A percentile compares a stretch with the other conserved stretches of the same genome.
Evolutionary conservation across 2,329 filamentous ascomycete species (phyloP).

Genomic region (Daldinia eschscholtzii): DNA sequence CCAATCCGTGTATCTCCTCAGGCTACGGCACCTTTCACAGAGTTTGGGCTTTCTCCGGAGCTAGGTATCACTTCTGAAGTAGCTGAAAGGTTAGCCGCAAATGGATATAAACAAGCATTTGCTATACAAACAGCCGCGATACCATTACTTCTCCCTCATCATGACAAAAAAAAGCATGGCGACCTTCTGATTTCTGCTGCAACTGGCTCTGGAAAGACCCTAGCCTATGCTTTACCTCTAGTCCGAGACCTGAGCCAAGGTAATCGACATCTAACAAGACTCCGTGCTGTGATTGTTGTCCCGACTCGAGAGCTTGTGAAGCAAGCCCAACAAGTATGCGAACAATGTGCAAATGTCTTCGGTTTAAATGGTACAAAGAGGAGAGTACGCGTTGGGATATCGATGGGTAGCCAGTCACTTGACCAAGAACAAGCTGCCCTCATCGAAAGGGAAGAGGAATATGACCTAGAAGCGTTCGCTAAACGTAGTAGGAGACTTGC

Average conservation of each 20-base stretch:
- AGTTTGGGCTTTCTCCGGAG: constrained; percentile 56
- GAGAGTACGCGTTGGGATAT: constrained; percentile 80
- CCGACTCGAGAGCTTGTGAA: constrained; percentile 91
- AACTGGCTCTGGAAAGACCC: constrained; percentile 94
- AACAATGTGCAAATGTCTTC: constrained; percentile 76
- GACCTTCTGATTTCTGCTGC: constrained; percentile 93
- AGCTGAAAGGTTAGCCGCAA: constrained; percentile 72
- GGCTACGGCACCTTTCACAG: constrained; percentile 70
- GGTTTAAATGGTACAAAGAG: constrained; percentile 68
- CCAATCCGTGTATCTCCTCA: constrained; percentile 77
- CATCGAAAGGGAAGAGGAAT: constrained; percentile 62
- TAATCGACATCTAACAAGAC: constrained; percentile 66
- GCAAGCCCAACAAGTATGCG: constrained; percentile 84
- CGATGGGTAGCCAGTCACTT: constrained; percentile 84
- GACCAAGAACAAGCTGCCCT: constrained; percentile 68
- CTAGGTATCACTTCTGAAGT: constrained; percentile 73
- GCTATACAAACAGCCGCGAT: constrained; percentile 85
- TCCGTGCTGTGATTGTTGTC: constrained; percentile 86
- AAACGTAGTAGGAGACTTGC: constrained; percentile 56
- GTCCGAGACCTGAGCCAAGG: constrained; percentile 79
- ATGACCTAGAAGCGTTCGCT: constrained; percentile 72
- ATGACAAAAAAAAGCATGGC: constrained; percentile 69
- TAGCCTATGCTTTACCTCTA: constrained; percentile 91
- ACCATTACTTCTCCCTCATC: constrained; percentile 78
- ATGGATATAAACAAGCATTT: constrained; percentile 78